These are phyloP conservation scores for Cercospora sojina DNA, from an alignment of 2,329 filamentous ascomycete species.

Conservation along the genomic window DNA sequence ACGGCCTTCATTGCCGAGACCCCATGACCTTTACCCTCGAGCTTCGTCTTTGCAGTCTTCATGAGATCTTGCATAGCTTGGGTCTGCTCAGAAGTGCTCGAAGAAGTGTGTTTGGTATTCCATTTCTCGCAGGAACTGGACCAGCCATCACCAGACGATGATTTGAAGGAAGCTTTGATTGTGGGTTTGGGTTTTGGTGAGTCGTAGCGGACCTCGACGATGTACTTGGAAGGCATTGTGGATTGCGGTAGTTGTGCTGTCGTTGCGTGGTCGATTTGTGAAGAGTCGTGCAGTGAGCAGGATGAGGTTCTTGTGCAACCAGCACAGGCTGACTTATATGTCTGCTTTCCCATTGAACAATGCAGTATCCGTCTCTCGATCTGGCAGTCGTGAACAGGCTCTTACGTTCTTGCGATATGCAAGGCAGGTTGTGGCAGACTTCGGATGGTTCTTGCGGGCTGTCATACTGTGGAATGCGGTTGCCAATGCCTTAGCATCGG, in stretches of 20 bases:
- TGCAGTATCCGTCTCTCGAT: background rate
- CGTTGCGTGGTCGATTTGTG: background rate
- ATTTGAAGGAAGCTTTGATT: background rate
- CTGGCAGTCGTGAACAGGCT: background rate
- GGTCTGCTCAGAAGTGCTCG: background rate
- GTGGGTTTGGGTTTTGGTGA: background rate
- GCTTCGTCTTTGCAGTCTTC: background rate
- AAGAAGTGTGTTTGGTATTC: background rate
- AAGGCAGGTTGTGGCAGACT: background rate
- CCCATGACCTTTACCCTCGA: background rate
- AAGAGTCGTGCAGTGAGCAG: background rate
- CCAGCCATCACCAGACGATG: background rate
- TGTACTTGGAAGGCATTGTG: background rate
- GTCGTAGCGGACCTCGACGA: background rate
- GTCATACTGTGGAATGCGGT: background rate
- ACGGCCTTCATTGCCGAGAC: background rate
- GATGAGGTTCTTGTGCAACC: background rate
- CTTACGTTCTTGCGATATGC: background rate
- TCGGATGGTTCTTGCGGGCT: background rate
- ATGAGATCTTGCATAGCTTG: background rate
- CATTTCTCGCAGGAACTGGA: constrained; percentile 1
- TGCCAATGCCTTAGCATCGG: background rate
- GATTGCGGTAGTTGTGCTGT: background rate
- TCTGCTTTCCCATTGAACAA: background rate
- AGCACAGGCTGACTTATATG: background rate